Percentiles rank a stretch among this genome's conserved stretches.
Evolutionary conservation across 1,284 basidiomycete species (phyloP).

Genomic region (Quambalaria eucalypti): DNA sequence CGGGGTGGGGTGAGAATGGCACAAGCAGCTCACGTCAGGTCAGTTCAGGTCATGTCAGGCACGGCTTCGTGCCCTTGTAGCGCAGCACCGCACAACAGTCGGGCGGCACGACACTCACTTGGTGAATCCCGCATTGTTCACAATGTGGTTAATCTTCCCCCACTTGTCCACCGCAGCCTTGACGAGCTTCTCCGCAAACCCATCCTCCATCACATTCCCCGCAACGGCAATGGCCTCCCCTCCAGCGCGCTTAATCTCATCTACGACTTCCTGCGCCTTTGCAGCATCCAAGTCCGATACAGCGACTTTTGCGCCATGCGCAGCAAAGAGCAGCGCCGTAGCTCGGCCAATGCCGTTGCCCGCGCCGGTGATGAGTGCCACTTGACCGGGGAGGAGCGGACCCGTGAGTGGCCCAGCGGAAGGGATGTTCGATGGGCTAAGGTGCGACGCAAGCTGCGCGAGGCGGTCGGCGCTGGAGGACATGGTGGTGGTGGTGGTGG

Average conservation of each 20-base stretch:
- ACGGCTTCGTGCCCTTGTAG: background rate
- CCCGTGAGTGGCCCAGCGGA: slow-evolving; percentile 1
- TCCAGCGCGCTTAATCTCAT: slow-evolving; percentile 58
- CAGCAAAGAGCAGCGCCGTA: slow-evolving; percentile 66
- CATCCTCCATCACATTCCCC: slow-evolving; percentile 47
- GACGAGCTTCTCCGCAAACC: slow-evolving; percentile 70
- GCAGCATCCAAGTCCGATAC: slow-evolving; percentile 58
- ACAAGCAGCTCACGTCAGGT: no score
- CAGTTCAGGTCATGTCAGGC: no score
- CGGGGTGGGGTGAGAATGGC: background rate
- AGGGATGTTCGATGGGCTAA: background rate
- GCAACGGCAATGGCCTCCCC: slow-evolving; percentile 55
- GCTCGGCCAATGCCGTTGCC: slow-evolving; percentile 44
- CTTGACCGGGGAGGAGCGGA: slow-evolving; percentile 55
- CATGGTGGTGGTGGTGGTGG: no score
- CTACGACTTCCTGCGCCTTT: slow-evolving; percentile 19
- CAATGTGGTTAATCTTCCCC: slow-evolving; percentile 51
- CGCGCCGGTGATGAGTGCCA: slow-evolving; percentile 72
- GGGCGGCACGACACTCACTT: slow-evolving; percentile 2
- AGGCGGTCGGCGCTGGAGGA: no score
- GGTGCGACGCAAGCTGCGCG: background rate
- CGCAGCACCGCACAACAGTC: no score
- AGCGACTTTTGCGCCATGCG: slow-evolving; percentile 76
- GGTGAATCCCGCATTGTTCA: slow-evolving; percentile 81
- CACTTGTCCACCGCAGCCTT: slow-evolving; percentile 59